A percentile compares a stretch with the other conserved stretches of the same genome.
Evolutionary conservation across 2,329 filamentous ascomycete species (phyloP).

Genomic region (Trichoderma koningii): DNA sequence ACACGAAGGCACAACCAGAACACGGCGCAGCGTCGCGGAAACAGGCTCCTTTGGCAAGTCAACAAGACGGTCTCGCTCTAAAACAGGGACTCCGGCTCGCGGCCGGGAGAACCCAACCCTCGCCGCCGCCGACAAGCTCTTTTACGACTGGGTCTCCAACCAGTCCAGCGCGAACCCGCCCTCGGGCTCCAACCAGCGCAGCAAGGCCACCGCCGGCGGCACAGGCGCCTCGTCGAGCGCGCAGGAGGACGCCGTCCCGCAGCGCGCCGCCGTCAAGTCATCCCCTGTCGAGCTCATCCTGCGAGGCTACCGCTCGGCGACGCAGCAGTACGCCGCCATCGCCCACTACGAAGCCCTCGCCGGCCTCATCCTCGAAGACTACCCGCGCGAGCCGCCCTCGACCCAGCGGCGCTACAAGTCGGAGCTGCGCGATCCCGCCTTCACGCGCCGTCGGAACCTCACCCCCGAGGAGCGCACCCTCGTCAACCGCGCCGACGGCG

Average conservation of each 20-base stretch:
- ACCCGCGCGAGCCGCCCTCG: conserved; percentile 78
- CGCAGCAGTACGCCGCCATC: conserved; percentile 82
- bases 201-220: conserved; percentile 36
- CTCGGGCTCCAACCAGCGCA: conserved; percentile 38
- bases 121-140: conserved; percentile 63
- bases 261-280: conserved; percentile 41
- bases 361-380: conserved; percentile 88
- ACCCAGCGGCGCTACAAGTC: conserved; percentile 71
- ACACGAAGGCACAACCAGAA: conserved; percentile 50
- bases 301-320: conserved; percentile 70
- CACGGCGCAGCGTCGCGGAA: conserved; percentile 58
- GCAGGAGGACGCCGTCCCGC: conserved; percentile 45
- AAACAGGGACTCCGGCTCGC: conserved; percentile 60
- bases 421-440: conserved; percentile 71
- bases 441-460: conserved; percentile 65
- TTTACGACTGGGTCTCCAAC: conserved; percentile 58
- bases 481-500: conserved; percentile 79
- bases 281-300: conserved; percentile 75
- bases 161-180: conserved; percentile 40
- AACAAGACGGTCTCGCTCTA: conserved; percentile 63
- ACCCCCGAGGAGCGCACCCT: conserved; percentile 73
- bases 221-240: conserved; percentile 37
- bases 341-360: conserved; percentile 86
- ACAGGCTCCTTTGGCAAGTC: conserved; percentile 68
- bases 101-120: conserved; percentile 62